Evolutionary conservation across 495 filamentous ascomycete genomes (phyloP).

Genomic region (Penicillium dipodomyicola): DNA sequence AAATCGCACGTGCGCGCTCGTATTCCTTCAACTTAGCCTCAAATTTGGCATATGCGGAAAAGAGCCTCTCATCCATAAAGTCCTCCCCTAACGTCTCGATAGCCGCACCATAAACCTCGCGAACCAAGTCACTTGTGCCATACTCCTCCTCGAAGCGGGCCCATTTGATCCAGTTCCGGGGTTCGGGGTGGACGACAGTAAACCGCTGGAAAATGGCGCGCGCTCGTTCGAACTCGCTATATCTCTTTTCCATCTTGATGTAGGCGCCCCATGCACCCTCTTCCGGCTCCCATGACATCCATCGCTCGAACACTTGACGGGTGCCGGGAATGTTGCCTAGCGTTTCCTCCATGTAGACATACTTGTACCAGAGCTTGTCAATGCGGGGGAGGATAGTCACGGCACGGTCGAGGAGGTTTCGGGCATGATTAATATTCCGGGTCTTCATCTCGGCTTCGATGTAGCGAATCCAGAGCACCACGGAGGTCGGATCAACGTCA

Average conservation of each 20-base stretch:
- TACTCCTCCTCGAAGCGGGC: constrained; percentile 94
- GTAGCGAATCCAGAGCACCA: constrained; percentile 83
- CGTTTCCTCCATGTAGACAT: constrained; percentile 98
- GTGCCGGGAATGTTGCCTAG: constrained; percentile 90
- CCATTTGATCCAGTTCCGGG: constrained; percentile 98
- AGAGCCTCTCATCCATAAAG: constrained; percentile 94
- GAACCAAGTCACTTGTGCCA: constrained; percentile 84
- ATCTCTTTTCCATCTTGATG: constrained; percentile 95
- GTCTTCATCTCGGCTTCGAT: constrained; percentile 96
- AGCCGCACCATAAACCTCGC: constrained; percentile 87
- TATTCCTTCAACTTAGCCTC: constrained; percentile 93
- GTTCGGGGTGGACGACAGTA: constrained; percentile 90
- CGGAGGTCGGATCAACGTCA: constrained; percentile 83
- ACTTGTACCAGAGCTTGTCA: constrained; percentile 98
- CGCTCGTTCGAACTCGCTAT: constrained; percentile 83
- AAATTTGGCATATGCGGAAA: constrained; percentile 87
- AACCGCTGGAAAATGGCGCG: constrained; percentile 86
- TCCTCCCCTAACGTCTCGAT: constrained; percentile 91
- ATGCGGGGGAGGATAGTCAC: constrained; percentile 91
- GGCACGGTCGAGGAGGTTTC: constrained; percentile 91
- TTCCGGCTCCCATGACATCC: constrained; percentile 98
- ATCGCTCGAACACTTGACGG: constrained; percentile 92
- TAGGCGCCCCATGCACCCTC: constrained; percentile 94
- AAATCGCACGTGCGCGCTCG: constrained; percentile 92
- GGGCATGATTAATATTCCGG: constrained; percentile 94